These are phyloP conservation scores for Claviceps arundinis DNA, from an alignment of 2,329 filamentous ascomycete genomes.

Conservation along the genomic window DNA sequence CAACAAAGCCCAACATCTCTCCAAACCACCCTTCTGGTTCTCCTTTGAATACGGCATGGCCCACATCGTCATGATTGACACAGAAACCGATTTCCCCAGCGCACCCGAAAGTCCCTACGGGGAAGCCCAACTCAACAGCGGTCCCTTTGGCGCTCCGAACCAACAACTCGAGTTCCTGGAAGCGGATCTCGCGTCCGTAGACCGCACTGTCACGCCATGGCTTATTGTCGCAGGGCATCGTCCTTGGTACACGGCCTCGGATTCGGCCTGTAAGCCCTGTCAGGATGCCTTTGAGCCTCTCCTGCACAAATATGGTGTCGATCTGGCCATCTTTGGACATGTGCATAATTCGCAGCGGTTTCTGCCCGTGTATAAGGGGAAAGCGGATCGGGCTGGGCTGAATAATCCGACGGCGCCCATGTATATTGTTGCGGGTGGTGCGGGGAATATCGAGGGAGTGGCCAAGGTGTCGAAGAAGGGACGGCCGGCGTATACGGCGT, in stretches of 20 bases:
- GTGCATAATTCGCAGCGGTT: slow-evolving; percentile 46
- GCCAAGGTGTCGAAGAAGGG: slow-evolving; percentile 21
- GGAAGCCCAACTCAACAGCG: slow-evolving; percentile 23
- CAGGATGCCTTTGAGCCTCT: slow-evolving; percentile 39
- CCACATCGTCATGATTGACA: slow-evolving; percentile 21
- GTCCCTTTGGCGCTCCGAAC: slow-evolving; percentile 32
- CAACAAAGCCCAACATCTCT: slow-evolving; percentile 27
- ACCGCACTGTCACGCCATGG: slow-evolving; percentile 24
- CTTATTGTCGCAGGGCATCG: slow-evolving; percentile 21
- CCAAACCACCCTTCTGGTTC: slow-evolving; percentile 13
- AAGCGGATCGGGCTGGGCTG: slow-evolving; percentile 23
- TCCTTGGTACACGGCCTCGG: slow-evolving; percentile 32
- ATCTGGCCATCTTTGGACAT: slow-evolving; percentile 43
- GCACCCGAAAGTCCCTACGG: slow-evolving; percentile 17
- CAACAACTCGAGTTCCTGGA: slow-evolving; percentile 42
- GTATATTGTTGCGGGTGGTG: slow-evolving; percentile 36
- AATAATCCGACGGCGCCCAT: slow-evolving; percentile 19
- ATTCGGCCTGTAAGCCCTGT: slow-evolving; percentile 29
- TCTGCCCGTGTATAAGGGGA: slow-evolving; percentile 23
- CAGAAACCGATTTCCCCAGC: slow-evolving; percentile 15
- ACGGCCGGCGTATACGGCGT: slow-evolving; percentile 27
- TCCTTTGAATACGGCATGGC: slow-evolving; percentile 17
- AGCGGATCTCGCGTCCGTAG: slow-evolving; percentile 41
- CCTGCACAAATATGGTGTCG: slow-evolving; percentile 42
- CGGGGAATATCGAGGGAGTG: slow-evolving; percentile 43